Base-by-base conservation (phyloP, 2,329 filamentous ascomycete genomes). In the Alternaria angustiovoidea region DNA sequence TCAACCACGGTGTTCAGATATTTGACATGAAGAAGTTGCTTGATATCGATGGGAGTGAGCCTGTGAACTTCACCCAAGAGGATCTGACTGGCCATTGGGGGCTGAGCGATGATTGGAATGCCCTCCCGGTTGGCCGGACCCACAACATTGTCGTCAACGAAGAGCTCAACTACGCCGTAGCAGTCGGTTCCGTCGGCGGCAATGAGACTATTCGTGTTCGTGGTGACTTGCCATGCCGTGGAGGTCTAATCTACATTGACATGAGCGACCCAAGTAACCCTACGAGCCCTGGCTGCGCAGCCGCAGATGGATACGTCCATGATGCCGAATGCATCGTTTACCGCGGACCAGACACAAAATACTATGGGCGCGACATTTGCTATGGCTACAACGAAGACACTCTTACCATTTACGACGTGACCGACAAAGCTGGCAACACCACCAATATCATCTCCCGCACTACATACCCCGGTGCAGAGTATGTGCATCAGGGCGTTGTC, bases 271-370 rank as follows among this genome's bases (percentile, higher is more conserved):
- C 84, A 9, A 68, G 80, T 16, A 85, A 85, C 63, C 82, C 85
- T 4, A 80, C 75, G 14, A 81, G 78, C 8, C 82, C 83, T 8
- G 86, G 85, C 24, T 87, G 85, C 66, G 82, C 82, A 5, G 75
- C 80, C 22, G 71, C 80, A 16, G 85, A 87, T 69, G 85, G 85
- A 60, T 87, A 87, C 70, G 85, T 87, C 14, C 85, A 88, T 71
- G 86, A 87, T 64, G 85, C 86, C 2, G 84, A 88, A 75, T 87
- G 85, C 70, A 75, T 87, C 22, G 80, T 83, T 32, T 85, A 85
- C 75, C 79, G 78, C 4, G 84, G 85, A 0, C 84, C 84, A 1
- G 80, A 85, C 60, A 72, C 70, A 32, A 67, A 76, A 30, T 86
- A 84, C 73, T 70, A 74, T 8, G 82, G 80, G 26, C 77, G 78